phyloP scores from a whole-genome alignment of 108 stramenopile species.

The Phaeodactylum tricornutum region DNA sequence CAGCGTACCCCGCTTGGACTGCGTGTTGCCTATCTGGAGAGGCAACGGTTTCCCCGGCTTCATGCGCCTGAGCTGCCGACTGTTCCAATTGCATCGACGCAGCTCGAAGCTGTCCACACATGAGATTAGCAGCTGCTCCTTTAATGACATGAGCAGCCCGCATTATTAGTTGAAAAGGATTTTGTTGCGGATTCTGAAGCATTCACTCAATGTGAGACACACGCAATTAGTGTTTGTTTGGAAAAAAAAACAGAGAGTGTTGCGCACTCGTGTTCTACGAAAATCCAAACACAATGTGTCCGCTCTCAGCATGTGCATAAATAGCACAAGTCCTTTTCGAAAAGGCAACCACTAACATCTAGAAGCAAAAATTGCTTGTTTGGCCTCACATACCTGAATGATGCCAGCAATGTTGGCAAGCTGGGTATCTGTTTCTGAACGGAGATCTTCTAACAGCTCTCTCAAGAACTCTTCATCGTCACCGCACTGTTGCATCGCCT shows the following conservation, averaged over 20 bases:
- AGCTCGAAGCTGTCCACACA: slow-evolving; percentile 71
- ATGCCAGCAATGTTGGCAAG: slow-evolving; percentile 57
- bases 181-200: slow-evolving; percentile 37
- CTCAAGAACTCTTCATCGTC: slow-evolving; percentile 87
- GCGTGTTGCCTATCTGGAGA: slow-evolving; percentile 9
- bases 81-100: slow-evolving; percentile 62
- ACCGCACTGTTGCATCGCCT: slow-evolving; percentile 89
- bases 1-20: slow-evolving; percentile 33
- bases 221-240: too few species aligned
- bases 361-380: too few species aligned
- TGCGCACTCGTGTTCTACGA: too few species aligned
- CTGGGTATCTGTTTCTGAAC: slow-evolving; percentile 71
- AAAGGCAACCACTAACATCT: too few species aligned
- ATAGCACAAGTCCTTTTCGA: too few species aligned
- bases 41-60: slow-evolving; percentile 8
- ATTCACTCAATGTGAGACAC: too few species aligned
- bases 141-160: slow-evolving; percentile 85
- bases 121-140: slow-evolving; percentile 86
- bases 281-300: too few species aligned
- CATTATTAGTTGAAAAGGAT: slow-evolving; percentile 54
- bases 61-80: slow-evolving; percentile 30
- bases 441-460: slow-evolving; percentile 78
- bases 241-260: slow-evolving; percentile 1
- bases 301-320: too few species aligned
- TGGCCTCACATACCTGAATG: slow-evolving; percentile 44